These are phyloP conservation scores for peach (Prunus persica) DNA, from an alignment of 306 rosid species.

Conservation along the genomic window Prunus_persica_NCBIv2 NC_034009.1:42184001-42184500, in stretches of 20 bases:
- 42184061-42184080: neutral
- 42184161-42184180: neutral
- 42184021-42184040: slow-evolving; percentile 77
- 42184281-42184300: neutral
- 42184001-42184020: slow-evolving; percentile 86
- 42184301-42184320: neutral
- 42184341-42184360: neutral
- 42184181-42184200: neutral
- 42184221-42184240: neutral
- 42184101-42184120: neutral
- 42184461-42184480: neutral
- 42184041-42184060: slow-evolving; percentile 64
- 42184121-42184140: neutral
- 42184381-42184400: neutral
- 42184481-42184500: neutral
- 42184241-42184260: neutral
- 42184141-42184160: slow-evolving; percentile 5
- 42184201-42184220: neutral
- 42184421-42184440: neutral
- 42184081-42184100: neutral
- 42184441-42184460: neutral
- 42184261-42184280: neutral
- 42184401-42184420: neutral
- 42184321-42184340: neutral
- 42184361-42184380: neutral